Evolutionary conservation across 2,329 filamentous ascomycete genomes (phyloP), one percentile per base, ranked within the genome.

Genomic region (Aspergillus alliaceus): DNA sequence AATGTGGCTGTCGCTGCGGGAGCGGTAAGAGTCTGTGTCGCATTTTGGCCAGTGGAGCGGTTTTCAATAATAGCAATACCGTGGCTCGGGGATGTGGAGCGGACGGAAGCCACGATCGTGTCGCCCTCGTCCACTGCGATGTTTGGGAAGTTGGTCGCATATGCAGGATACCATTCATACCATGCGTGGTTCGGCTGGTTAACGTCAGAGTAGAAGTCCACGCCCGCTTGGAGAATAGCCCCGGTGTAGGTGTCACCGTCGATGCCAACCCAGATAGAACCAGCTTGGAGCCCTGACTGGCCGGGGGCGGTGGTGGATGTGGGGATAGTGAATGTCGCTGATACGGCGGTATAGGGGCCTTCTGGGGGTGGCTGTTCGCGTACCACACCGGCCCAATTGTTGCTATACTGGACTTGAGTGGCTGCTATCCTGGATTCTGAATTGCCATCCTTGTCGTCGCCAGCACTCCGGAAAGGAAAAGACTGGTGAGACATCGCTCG

Each of bases 101-200:
- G 5, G 73, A 78, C 59, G 55, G 70, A 59, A 72, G 77, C 56
- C 65, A 76, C 60, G 54, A 84, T 77, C 5, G 68, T 66, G 53
- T 84, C 75, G 14, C 82, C 82, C 1, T 77, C 76, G 18, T 67
- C 62, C 51, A 84, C 70, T 2, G 65, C 53, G 58, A 85, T 73
- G 54, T 76, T 74, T 2, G 52, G 54, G 69, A 85, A 85, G 65
- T 82, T 78, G 63, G 82, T 79, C 25, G 82, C 79, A 62, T 80
- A 80, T 64, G 84, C 80, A 1, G 84, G 83, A 63, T 80, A 84
- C 84, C 83, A 86, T 69, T 86, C 84, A 64, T 84, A 86, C 83
- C 84, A 86, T 18, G 83, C 81, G 55, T 82, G 79, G 64, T 80
- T 86, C 6, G 68, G 74, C n/a, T 68, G 37, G 7, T 67, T 70